Base-by-base conservation (phyloP, 176 grass and related monocot genomes). In the Ensete ventricosum region DNA sequence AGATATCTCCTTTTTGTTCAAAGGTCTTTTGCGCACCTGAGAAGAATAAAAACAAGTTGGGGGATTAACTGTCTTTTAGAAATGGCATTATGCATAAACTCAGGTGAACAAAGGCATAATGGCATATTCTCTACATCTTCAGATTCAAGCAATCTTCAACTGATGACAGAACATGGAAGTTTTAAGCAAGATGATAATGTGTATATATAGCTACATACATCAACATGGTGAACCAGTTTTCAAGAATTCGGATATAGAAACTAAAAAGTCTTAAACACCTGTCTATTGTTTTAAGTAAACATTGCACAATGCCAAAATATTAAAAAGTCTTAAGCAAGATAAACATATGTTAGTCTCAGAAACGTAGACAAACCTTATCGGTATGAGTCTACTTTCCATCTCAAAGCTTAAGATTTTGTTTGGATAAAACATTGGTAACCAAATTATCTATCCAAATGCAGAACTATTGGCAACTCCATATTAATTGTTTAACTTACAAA, bases 21-120 rank as follows among this genome's bases (percentile, higher is more conserved):
- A 75, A 64, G 90, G 86, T 23, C 86, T 86, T 79, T 92, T 89
- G 50, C 86, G 76, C 55, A 92, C 90, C 90, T 92, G 60, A 77
- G 73, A 80, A 50, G 19, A 73, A 55, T 23, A 54, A 25, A 29
- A 11, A 52, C 49, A 52, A 9, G 9, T 29, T 14, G 24, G 20
- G 24, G 16, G 29, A 19, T 55, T 24, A 74, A 74, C 53, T 34
- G 14, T 14, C n/a, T 57, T 74, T 12, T 29, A 55, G 9, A 74
- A 55, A 14, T 10, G 14, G 21, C 8, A 53, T 27, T 48, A 16
- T 43, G 9, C 53, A 8, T 54, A 14, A 4, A 68, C 2, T 11
- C 13, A 22, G 17, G 9, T 26, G 23, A 65, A 13, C 13, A 24
- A n/a, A 65, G 22, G 12, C 64, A 67, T 14, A 11, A 13, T 67